These are phyloP conservation scores for Nephelium lappaceum DNA, from an alignment of 345 rosid genomes.

Conservation along the genomic window DNA sequence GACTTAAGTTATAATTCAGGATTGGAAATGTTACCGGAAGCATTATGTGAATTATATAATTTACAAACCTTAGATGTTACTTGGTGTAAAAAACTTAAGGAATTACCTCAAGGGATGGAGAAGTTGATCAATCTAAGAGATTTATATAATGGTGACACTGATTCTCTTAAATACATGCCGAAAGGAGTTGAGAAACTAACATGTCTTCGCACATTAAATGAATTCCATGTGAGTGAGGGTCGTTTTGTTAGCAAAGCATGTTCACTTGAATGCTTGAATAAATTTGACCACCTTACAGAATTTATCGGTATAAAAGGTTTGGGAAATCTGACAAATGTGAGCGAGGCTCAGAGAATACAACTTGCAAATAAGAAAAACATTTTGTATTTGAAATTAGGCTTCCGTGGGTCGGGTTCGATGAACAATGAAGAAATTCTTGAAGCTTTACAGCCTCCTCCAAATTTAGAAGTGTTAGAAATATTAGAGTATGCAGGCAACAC, in stretches of 20 bases:
- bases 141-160: background rate
- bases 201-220: background rate
- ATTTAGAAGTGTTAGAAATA: background rate
- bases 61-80: slow-evolving; percentile 13
- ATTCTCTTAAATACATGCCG: background rate
- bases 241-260: background rate
- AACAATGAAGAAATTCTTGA: background rate
- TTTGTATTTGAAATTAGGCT: background rate
- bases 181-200: slow-evolving; percentile 17
- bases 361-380: too few species aligned
- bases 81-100: background rate
- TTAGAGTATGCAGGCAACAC: background rate
- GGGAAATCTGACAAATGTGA: too few species aligned
- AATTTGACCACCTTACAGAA: too few species aligned
- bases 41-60: slow-evolving; percentile 19
- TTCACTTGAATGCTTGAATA: background rate
- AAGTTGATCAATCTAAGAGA: slow-evolving; percentile 20
- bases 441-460: background rate
- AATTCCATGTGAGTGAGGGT: background rate
- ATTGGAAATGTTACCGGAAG: slow-evolving; percentile 22
- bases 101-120: slow-evolving; percentile 19
- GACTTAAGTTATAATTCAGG: slow-evolving; percentile 9
- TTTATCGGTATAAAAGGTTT: too few species aligned
- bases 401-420: background rate
- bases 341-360: too few species aligned